Percentiles rank a stretch among this genome's conserved stretches.
Evolutionary conservation across 2,329 filamentous ascomycete genomes (phyloP).

Genomic region (Blastomyces percursus): DNA sequence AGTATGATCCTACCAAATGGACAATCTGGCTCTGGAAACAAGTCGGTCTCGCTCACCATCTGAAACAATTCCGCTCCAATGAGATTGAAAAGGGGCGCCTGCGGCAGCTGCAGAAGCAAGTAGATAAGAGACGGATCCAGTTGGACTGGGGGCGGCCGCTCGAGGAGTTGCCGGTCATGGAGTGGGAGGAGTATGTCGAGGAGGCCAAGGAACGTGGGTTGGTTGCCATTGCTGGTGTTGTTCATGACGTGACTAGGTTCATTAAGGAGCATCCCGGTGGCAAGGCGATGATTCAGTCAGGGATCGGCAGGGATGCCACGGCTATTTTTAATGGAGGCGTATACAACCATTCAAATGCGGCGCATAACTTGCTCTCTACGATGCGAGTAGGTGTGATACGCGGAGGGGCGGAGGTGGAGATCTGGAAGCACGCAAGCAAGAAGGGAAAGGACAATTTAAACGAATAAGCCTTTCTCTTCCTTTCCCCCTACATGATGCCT

Average conservation of each 20-base stretch:
- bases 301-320: constrained; percentile 78
- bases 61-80: constrained; percentile 83
- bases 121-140: constrained; percentile 68
- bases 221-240: constrained; percentile 66
- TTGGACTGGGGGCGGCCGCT: constrained; percentile 79
- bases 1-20: constrained; percentile 89
- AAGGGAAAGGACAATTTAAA: neutral
- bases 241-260: constrained; percentile 73
- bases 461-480: neutral
- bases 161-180: constrained; percentile 71
- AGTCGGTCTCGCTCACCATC: constrained; percentile 68
- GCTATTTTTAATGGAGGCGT: constrained; percentile 85
- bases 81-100: constrained; percentile 86
- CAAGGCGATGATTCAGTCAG: constrained; percentile 70
- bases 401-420: constrained; percentile 77
- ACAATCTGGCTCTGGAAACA: constrained; percentile 73
- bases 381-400: constrained; percentile 79
- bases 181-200: constrained; percentile 74
- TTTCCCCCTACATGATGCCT: neutral
- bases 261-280: constrained; percentile 84
- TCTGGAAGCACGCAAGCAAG: constrained; percentile 70
- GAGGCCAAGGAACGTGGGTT: constrained; percentile 58
- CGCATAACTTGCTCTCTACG: constrained; percentile 70
- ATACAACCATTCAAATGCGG: constrained; percentile 77
- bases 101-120: constrained; percentile 78